Evolutionary conservation across 306 rosid species (phyloP).

Genomic region (Purshia tridentata): DNA sequence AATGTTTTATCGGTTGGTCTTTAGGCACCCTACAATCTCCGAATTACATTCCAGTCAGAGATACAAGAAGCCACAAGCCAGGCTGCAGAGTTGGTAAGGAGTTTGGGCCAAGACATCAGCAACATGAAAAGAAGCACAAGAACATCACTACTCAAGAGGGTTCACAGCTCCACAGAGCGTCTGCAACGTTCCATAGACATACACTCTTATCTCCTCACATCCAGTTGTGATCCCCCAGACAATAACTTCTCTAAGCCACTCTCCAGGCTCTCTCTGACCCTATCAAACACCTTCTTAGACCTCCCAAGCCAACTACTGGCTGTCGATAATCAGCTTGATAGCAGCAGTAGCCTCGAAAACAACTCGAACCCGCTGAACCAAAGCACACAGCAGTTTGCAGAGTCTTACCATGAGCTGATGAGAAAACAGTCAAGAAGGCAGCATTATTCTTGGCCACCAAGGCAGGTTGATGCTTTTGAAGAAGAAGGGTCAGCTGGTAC

Average conservation of each 20-base stretch:
- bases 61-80: slow-evolving; percentile 53
- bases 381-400: slow-evolving; percentile 23
- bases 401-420: slow-evolving; percentile 41
- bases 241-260: slow-evolving; percentile 36
- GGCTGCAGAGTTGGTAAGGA: slow-evolving; percentile 60
- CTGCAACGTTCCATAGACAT: slow-evolving; percentile 58
- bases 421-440: slow-evolving; percentile 57
- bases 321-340: slow-evolving; percentile 16
- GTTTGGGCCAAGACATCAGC: slow-evolving; percentile 54
- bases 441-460: slow-evolving; percentile 68
- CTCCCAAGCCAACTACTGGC: slow-evolving; percentile 18
- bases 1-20: neutral
- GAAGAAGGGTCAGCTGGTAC: slow-evolving; percentile 34
- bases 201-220: slow-evolving; percentile 54
- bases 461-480: slow-evolving; percentile 51
- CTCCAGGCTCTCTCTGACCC: slow-evolving; percentile 31
- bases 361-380: slow-evolving; percentile 21
- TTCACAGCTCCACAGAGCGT: slow-evolving; percentile 50
- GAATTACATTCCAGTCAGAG: slow-evolving; percentile 51
- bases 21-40: slow-evolving; percentile 66
- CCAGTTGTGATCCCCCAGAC: slow-evolving; percentile 29
- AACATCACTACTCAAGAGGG: slow-evolving; percentile 34
- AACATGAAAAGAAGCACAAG: slow-evolving; percentile 45
- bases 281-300: slow-evolving; percentile 23
- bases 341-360: slow-evolving; percentile 17